Base-by-base conservation (phyloP, 768 basidiomycete species). In the Mycena olivaceomarginata region DNA sequence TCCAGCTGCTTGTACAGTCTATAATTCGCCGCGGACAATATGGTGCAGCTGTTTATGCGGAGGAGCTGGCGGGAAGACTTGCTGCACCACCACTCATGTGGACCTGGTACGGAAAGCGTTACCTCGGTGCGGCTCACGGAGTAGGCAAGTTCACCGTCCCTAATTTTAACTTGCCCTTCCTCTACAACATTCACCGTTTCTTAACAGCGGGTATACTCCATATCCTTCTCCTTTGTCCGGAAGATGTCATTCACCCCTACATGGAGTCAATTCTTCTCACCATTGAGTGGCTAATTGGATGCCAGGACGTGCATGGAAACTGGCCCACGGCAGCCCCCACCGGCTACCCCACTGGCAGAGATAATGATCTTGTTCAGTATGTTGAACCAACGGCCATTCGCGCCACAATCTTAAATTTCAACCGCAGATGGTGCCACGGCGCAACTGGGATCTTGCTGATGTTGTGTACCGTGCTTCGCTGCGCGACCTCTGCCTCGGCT, bases 71-170 rank as follows among this genome's bases (percentile, higher is more conserved):
- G 13, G 74, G 74, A 4, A 70, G 70, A 31, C 77, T 80, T 22
- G 76, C 81, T 57, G 80, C 79, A 5, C 90, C 91, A 0, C 86
- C 89, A 2, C 82, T 92, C 40, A 92, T 92, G 91, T 92, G 92
- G 92, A 84, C 82, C 12, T 93, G 92, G 92, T 89, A 91, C 77
- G 84, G 87, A n/a, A 91, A 88, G 76, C 84, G 89, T 31, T 92
- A 92, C 79, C 82, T 92, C 1, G 92, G 92, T 48, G 91, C 85
- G 18, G 91, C 91, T 4, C 92, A 93, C 84, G 92, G 92, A n/a
- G 85, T 92, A 69, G 90, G 92, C 90, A 72, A 62, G 91, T 84
- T 12, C 39, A 41, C 31, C 4, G n/a, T 45, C 16, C 60, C 48
- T n/a, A 8, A 43, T 43, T n/a, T 48, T 22, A 22, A 48, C 8